These are phyloP conservation scores for Boletus speciosus DNA, from an alignment of 768 basidiomycete species.

Conservation along the genomic window DNA sequence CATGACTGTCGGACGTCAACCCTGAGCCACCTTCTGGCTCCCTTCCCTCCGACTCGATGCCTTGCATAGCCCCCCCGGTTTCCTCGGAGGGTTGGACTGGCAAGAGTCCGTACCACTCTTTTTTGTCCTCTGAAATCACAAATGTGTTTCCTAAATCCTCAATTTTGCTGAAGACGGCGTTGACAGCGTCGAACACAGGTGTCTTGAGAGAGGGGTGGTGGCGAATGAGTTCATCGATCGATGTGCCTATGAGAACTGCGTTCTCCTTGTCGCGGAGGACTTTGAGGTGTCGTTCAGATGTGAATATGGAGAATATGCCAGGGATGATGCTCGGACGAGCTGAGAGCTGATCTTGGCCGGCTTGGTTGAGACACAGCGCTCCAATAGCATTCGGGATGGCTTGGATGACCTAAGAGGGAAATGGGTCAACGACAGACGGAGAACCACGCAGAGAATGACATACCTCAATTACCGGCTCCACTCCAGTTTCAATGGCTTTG, in stretches of 20 bases:
- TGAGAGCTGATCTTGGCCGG: constrained; percentile 77
- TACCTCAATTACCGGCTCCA: constrained; percentile 89
- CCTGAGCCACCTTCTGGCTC: constrained; percentile 20
- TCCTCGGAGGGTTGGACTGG: constrained; percentile 23
- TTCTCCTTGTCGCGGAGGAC: constrained; percentile 91
- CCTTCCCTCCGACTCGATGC: constrained; percentile 27
- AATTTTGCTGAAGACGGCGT: constrained; percentile 65
- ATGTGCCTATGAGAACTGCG: constrained; percentile 80
- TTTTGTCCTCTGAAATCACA: constrained; percentile 51
- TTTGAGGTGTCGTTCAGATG: constrained; percentile 78
- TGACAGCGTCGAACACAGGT: constrained; percentile 74
- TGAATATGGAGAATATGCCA: constrained; percentile 81
- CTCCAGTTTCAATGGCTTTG: constrained; percentile 73
- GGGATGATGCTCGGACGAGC: constrained; percentile 80
- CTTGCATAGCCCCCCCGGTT: constrained; percentile 49
- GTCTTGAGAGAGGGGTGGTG: constrained; percentile 89
- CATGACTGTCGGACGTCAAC: constrained; percentile 13
- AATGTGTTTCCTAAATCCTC: constrained; percentile 69
- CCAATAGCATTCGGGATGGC: constrained; percentile 94
- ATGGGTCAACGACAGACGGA: background rate
- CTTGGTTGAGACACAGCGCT: constrained; percentile 90
- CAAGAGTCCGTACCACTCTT: constrained; percentile 64
- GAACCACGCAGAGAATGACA: constrained; percentile 1
- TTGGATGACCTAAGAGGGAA: constrained; percentile 67
- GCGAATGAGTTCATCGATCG: constrained; percentile 92